Conservation (phyloP, 2,329 filamentous ascomycete species). For the Rutstroemia sp. region DNA sequence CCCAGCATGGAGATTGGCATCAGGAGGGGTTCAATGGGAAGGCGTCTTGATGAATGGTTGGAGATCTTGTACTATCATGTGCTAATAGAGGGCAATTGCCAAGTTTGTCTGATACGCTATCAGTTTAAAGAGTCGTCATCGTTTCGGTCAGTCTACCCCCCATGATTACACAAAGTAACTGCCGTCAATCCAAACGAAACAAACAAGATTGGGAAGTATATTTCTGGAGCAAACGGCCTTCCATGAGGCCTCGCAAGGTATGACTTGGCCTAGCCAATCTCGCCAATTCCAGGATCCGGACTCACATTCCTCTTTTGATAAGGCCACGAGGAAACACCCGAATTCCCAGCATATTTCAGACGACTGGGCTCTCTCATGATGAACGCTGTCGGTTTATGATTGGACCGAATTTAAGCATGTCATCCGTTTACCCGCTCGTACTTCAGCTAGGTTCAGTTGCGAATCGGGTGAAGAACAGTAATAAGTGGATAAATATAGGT, state of each 20-base stretch:
- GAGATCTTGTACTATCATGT: slow-evolving; percentile 22
- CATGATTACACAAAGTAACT: not conserved
- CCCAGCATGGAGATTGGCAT: slow-evolving; percentile 51
- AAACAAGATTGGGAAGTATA: not conserved
- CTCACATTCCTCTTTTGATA: not conserved
- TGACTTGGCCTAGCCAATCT: not conserved
- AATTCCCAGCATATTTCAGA: not conserved
- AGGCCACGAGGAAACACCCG: not conserved
- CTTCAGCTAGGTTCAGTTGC: not conserved
- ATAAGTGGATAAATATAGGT: slow-evolving; percentile 1
- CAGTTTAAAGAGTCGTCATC: not conserved
- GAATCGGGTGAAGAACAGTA: not conserved
- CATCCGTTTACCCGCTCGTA: not conserved
- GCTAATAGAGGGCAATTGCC: slow-evolving; percentile 16
- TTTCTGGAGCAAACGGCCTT: not conserved
- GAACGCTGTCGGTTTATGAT: not conserved
- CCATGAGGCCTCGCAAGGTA: not conserved
- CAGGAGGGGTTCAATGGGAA: slow-evolving; percentile 39
- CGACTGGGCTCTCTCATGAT: not conserved
- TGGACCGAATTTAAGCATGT: not conserved
- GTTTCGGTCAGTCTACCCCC: not conserved
- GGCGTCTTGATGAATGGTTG: slow-evolving; percentile 15
- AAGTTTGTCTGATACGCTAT: slow-evolving; percentile 3
- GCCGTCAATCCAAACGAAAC: not conserved
- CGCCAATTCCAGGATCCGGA: not conserved